These are phyloP conservation scores for Penicillium desertorum DNA, from an alignment of 495 filamentous ascomycete genomes.

Conservation along the genomic window DNA sequence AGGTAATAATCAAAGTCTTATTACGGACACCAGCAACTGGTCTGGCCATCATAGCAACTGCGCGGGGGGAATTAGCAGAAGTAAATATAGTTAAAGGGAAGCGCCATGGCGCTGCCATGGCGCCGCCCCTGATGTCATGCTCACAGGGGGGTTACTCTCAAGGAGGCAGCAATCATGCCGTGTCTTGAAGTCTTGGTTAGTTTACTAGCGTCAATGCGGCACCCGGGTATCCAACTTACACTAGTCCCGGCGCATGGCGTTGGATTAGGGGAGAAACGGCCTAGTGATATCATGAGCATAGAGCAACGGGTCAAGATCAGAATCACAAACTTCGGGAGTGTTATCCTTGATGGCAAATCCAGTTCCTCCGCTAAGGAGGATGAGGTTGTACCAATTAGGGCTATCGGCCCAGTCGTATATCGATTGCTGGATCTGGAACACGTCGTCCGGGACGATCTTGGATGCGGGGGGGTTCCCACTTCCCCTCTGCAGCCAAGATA, in stretches of 20 bases:
- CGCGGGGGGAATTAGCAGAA: constrained; percentile 20
- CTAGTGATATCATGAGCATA: constrained; percentile 45
- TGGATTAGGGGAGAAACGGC: constrained; percentile 80
- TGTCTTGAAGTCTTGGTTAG: constrained; percentile 56
- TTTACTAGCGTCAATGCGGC: constrained; percentile 13
- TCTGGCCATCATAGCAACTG: constrained; percentile 96
- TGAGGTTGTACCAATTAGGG: constrained; percentile 61
- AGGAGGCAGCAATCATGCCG: constrained; percentile 86
- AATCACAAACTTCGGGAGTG: constrained; percentile 75
- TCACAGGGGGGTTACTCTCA: constrained; percentile 87
- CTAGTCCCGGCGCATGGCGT: constrained; percentile 82
- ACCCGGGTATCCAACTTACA: constrained; percentile 52
- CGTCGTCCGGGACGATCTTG: constrained; percentile 79
- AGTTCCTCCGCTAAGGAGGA: constrained; percentile 89
- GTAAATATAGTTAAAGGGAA: constrained; percentile 15
- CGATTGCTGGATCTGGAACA: constrained; percentile 67
- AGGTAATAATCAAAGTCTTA: constrained; percentile 79
- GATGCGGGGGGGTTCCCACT: constrained; percentile 68
- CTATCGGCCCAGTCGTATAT: constrained; percentile 70
- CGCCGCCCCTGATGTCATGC: constrained; percentile 33
- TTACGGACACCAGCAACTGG: constrained; percentile 89
- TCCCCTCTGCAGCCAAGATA: constrained; percentile 64
- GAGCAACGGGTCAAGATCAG: background rate
- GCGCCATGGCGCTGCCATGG: constrained; percentile 2
- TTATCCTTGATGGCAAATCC: constrained; percentile 87